phyloP scores from a whole-genome alignment of 768 basidiomycete species.

The Suillus variegatus region DNA sequence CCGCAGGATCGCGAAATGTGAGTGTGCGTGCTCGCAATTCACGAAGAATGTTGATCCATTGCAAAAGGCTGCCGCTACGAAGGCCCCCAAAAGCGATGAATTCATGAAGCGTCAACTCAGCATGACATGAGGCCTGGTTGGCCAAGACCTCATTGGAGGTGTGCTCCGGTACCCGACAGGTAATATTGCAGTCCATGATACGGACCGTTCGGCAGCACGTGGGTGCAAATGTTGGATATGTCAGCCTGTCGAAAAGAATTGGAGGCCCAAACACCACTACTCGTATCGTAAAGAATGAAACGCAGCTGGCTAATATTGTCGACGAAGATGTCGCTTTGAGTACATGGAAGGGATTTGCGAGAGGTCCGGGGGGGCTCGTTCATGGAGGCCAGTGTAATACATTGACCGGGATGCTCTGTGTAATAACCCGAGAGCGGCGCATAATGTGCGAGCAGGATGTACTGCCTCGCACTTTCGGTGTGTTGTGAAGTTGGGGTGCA shows the following conservation, averaged over 20 bases:
- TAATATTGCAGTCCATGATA: slow-evolving; percentile 40
- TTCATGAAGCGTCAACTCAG: slow-evolving; percentile 41
- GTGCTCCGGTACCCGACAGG: slow-evolving; percentile 37
- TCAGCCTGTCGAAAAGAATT: slow-evolving; percentile 13
- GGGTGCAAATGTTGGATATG: slow-evolving; percentile 27
- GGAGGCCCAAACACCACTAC: slow-evolving; percentile 12
- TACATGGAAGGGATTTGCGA: slow-evolving; percentile 22
- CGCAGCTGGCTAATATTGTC: slow-evolving; percentile 27
- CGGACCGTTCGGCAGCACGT: slow-evolving; percentile 29
- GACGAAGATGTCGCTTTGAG: slow-evolving; percentile 19
- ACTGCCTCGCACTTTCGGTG: background rate
- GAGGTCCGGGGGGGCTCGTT: slow-evolving; percentile 33
- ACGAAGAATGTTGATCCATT: slow-evolving; percentile 49
- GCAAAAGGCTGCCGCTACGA: slow-evolving; percentile 42
- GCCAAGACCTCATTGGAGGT: slow-evolving; percentile 44
- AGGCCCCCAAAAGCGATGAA: slow-evolving; percentile 41
- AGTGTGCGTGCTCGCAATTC: slow-evolving; percentile 38
- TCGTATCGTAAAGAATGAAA: slow-evolving; percentile 31
- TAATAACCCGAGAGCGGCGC: background rate
- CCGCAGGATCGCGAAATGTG: slow-evolving; percentile 36
- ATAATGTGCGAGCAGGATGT: slow-evolving; percentile 10
- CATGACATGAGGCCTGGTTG: slow-evolving; percentile 40
- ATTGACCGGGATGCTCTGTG: slow-evolving; percentile 13
- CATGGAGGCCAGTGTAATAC: slow-evolving; percentile 39
- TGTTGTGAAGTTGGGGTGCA: slow-evolving; percentile 17